phyloP scores from a whole-genome alignment of 2,329 filamentous ascomycete genomes.

The Aaosphaeria pasadenensis region DNA sequence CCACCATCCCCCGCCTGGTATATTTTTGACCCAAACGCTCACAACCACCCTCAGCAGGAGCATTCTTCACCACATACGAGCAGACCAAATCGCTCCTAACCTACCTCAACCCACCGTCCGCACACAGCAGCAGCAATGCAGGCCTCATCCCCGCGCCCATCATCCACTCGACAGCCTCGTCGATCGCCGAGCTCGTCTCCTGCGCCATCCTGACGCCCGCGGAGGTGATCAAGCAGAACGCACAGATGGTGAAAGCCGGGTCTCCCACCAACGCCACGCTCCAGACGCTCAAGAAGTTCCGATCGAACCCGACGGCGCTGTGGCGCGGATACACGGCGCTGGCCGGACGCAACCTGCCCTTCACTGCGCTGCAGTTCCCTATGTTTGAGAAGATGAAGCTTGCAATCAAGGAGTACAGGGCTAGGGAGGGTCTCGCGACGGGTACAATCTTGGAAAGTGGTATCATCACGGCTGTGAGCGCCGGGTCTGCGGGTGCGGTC shows the following conservation, averaged over 20 bases:
- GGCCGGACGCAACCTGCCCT: conserved; percentile 78
- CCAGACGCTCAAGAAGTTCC: conserved; percentile 57
- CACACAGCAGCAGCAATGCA: conserved; percentile 16
- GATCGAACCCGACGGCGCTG: conserved; percentile 52
- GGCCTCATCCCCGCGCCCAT: conserved; percentile 61
- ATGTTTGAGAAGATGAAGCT: conserved; percentile 72
- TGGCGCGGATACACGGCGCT: conserved; percentile 78
- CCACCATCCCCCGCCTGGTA: no score
- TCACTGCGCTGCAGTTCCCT: conserved; percentile 85
- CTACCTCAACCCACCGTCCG: conserved; percentile 45
- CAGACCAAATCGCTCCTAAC: conserved; percentile 64
- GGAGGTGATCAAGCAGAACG: conserved; percentile 91
- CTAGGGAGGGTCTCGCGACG: conserved; percentile 33
- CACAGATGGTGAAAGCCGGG: conserved; percentile 66
- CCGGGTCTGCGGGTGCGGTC: conserved; percentile 69
- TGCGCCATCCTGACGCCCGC: conserved; percentile 85
- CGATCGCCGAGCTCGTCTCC: conserved; percentile 75
- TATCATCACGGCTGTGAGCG: conserved; percentile 68
- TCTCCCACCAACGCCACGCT: conserved; percentile 50
- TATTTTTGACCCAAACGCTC: no score
- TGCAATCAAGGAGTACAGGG: conserved; percentile 48
- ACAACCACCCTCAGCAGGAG: conserved; percentile 56
- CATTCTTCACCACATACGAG: conserved; percentile 92
- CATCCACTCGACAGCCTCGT: conserved; percentile 71
- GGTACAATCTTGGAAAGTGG: conserved; percentile 62